These are phyloP conservation scores for Neofusicoccum sp. DNA, from an alignment of 2,329 filamentous ascomycete species.

Conservation along the genomic window DNA sequence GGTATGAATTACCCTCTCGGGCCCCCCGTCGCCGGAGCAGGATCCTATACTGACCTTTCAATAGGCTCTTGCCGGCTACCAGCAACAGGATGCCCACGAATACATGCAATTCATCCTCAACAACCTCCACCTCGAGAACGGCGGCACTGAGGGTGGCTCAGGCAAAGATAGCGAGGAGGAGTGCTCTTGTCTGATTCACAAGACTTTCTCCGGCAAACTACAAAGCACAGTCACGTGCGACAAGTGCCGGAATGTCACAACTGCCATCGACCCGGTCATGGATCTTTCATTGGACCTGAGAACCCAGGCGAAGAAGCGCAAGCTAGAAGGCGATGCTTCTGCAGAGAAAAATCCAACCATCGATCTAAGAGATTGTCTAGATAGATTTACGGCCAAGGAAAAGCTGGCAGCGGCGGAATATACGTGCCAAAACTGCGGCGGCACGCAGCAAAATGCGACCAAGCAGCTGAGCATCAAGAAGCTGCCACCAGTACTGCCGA, in stretches of 20 bases:
- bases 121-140: conserved; percentile 78
- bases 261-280: conserved; percentile 82
- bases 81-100: conserved; percentile 95
- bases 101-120: conserved; percentile 96
- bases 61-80: conserved; percentile 68
- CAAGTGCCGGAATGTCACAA: conserved; percentile 78
- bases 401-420: conserved; percentile 75
- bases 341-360: conserved; percentile 33
- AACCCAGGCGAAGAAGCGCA: conserved; percentile 66
- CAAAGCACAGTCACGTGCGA: conserved; percentile 89
- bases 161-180: conserved; percentile 26
- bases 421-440: conserved; percentile 76
- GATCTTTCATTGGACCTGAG: conserved; percentile 89
- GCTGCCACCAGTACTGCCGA: conserved; percentile 82
- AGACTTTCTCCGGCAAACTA: conserved; percentile 89
- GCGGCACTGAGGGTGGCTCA: conserved; percentile 45
- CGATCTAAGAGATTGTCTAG: conserved; percentile 62
- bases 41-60: not conserved
- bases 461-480: conserved; percentile 83
- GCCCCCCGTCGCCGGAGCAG: not conserved
- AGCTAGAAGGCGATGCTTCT: conserved; percentile 44
- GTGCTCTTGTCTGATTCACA: conserved; percentile 90
- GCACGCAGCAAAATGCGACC: conserved; percentile 69
- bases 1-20: conserved; percentile 48
- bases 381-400: conserved; percentile 83